Base-by-base conservation (phyloP, 306 rosid species). In the Corylus avellana region DNA sequence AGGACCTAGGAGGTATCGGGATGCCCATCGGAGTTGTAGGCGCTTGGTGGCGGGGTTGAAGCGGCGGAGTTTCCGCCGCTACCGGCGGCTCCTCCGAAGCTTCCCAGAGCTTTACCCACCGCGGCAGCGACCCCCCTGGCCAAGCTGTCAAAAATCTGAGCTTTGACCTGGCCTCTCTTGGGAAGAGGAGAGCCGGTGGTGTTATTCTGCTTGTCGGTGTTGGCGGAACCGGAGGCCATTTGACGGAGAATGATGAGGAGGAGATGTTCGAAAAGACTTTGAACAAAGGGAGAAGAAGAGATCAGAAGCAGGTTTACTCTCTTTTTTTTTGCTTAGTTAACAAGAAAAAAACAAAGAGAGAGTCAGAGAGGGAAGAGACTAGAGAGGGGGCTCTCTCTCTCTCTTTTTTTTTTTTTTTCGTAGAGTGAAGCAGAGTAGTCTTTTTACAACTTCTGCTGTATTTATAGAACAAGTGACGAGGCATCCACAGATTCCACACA, bases 81-180 rank as follows among this genome's bases (percentile, higher is more conserved):
- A 1, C 42, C 68, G 18, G 39, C 81, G 6, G 59, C 54, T 35
- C 48, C 61, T 0, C 56, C 42, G 72, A 39, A 3, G 44, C 35
- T 62, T 74, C 58, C 85, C 66, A 84, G n/a, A 3, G 59, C 51
- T 46, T 55, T 75, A 20, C 67, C 76, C 0, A 63, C 66, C 22
- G 58, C 4, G 2, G 82, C 76, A 27, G 49, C 49, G 9, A 88
- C 49, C 48, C 67, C 64, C 42, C 75, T 84, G 69, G 77, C 48
- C 4, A 86, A 8, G 83, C 72, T 62, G 32, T 66, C 56, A 50
- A 85, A 83, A 56, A 88, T 88, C 0, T 77, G 55, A 53, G 85
- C 81, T 84, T 76, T 85, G 44, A 88, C 72, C 58, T 63, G 67
- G 5, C 89, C 91, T 72, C 91, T 68, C 37, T 13, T 81, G 0